Percentiles rank a stretch among this genome's conserved stretches.
These are phyloP conservation scores for Fusarium anthophilum DNA, from an alignment of 2,329 filamentous ascomycete genomes.

Conservation along the genomic window DNA sequence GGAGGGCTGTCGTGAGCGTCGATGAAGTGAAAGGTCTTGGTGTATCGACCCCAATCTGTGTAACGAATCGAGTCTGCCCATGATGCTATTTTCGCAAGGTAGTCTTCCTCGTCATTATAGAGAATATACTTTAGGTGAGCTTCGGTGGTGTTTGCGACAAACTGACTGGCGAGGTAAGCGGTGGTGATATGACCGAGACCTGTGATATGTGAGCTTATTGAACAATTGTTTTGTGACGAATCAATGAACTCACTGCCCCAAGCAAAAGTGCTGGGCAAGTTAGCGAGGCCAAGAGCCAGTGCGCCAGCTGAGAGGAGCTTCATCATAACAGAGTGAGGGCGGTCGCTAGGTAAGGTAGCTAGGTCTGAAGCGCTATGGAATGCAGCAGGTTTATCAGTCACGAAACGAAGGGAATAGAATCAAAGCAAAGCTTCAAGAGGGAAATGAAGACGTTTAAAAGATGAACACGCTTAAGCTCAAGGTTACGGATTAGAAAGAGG, in stretches of 20 bases:
- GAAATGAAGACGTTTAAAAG: constrained; percentile 12
- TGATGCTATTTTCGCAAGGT: constrained; percentile 70
- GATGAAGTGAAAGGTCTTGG: constrained; percentile 73
- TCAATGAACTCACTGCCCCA: constrained; percentile 54
- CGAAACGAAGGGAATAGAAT: not conserved
- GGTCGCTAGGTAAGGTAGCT: not conserved
- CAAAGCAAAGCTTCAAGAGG: not conserved
- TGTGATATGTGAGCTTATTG: constrained; percentile 40
- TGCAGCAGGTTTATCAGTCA: not conserved
- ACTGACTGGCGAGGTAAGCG: constrained; percentile 69
- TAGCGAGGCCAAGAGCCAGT: constrained; percentile 45
- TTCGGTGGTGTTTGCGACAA: constrained; percentile 66
- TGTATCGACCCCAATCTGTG: constrained; percentile 69
- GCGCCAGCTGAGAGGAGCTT: constrained; percentile 43
- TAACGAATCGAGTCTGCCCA: constrained; percentile 76
- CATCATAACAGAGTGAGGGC: constrained; percentile 39
- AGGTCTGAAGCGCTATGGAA: not conserved
- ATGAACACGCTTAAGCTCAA: not conserved
- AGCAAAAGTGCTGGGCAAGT: constrained; percentile 48
- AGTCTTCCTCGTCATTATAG: constrained; percentile 62
- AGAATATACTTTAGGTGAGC: constrained; percentile 67
- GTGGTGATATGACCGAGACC: constrained; percentile 73
- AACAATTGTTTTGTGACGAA: not conserved
- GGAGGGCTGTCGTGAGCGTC: constrained; percentile 73
- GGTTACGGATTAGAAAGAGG: not conserved